A percentile compares a stretch with the other conserved stretches of the same genome.
phyloP scores from a whole-genome alignment of 345 rosid species.

The Euphorbia lathyris region DNA sequence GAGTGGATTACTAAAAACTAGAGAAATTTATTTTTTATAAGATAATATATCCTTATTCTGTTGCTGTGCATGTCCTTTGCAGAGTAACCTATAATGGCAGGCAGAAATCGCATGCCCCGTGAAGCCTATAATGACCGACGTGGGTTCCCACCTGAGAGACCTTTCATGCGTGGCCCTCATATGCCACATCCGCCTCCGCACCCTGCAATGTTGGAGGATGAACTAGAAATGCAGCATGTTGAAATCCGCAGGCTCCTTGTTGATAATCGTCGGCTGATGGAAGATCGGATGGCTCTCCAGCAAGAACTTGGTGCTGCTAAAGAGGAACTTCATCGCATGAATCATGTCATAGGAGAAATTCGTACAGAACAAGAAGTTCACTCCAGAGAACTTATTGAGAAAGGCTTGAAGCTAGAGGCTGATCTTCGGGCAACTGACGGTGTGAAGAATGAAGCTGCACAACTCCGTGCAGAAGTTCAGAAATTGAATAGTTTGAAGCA shows the following conservation, averaged over 20 bases:
- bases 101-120: conserved; percentile 69
- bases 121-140: conserved; percentile 63
- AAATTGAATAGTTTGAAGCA: conserved; percentile 62
- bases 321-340: conserved; percentile 86
- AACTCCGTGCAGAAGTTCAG: conserved; percentile 68
- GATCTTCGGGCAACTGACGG: conserved; percentile 84
- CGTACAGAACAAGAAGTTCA: conserved; percentile 68
- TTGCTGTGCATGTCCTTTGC: background rate
- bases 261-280: conserved; percentile 72
- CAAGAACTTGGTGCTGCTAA: conserved; percentile 73
- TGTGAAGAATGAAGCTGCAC: conserved; percentile 65
- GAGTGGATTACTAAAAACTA: background rate
- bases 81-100: conserved; percentile 53
- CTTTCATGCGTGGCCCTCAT: conserved; percentile 63
- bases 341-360: conserved; percentile 54
- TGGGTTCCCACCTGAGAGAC: conserved; percentile 60
- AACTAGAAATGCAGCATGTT: conserved; percentile 73
- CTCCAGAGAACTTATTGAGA: conserved; percentile 70
- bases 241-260: conserved; percentile 71
- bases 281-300: conserved; percentile 69
- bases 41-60: background rate
- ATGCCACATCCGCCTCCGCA: conserved; percentile 59
- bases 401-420: conserved; percentile 75
- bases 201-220: conserved; percentile 77
- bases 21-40: background rate